Evolutionary conservation across 164 flowering plant species (phyloP).

Genomic region (Sedum album): DNA sequence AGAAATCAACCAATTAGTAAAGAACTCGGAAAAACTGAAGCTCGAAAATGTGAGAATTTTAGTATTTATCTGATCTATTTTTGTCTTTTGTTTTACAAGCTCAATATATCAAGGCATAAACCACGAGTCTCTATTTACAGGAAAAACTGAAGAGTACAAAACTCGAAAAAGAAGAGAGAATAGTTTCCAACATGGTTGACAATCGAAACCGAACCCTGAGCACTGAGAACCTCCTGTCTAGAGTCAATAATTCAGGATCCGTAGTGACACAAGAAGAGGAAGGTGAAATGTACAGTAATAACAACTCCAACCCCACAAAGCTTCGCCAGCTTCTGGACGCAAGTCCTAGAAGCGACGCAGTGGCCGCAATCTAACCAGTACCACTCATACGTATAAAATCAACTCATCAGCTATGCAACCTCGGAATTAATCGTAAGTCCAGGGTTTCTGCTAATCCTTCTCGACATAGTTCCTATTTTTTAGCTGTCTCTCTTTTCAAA

Average conservation of each 20-base stretch:
- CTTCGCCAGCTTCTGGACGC: slow-evolving; percentile 74
- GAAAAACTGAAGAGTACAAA: slow-evolving; percentile 21
- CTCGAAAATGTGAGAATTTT: background rate
- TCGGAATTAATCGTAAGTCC: slow-evolving; percentile 28
- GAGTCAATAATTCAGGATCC: slow-evolving; percentile 53
- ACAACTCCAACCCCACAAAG: slow-evolving; percentile 29
- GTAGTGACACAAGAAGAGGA: slow-evolving; percentile 30
- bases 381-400: background rate
- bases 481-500: background rate
- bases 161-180: slow-evolving; percentile 22
- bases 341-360: slow-evolving; percentile 65
- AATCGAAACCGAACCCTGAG: slow-evolving; percentile 24
- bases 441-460: slow-evolving; percentile 26
- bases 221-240: slow-evolving; percentile 65
- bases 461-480: background rate
- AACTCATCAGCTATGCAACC: slow-evolving; percentile 17
- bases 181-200: slow-evolving; percentile 17
- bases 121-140: background rate
- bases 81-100: background rate
- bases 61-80: background rate
- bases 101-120: too few relatives aligned
- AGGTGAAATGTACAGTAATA: slow-evolving; percentile 16
- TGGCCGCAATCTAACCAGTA: slow-evolving; percentile 64
- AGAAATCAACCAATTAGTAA: slow-evolving; percentile 44
- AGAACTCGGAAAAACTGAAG: slow-evolving; percentile 23